Evolutionary conservation across 495 filamentous ascomycete genomes (phyloP).

Genomic region (Cenococcum geophilum): DNA sequence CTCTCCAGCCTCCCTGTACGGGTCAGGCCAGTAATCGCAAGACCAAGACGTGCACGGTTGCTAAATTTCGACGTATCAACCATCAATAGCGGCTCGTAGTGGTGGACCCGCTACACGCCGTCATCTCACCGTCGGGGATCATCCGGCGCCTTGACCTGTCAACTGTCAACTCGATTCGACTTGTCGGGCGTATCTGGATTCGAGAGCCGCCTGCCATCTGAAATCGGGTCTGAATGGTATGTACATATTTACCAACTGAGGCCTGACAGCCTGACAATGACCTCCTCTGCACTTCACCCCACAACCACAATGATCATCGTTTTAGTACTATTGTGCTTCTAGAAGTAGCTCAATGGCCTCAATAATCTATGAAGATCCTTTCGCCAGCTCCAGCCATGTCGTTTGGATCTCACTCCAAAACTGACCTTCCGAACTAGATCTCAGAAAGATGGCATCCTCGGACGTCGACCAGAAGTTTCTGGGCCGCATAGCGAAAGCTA

Average conservation of each 20-base stretch:
- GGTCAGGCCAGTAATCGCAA: slow-evolving; percentile 24
- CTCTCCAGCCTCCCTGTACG: slow-evolving; percentile 5
- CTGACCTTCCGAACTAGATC: slow-evolving; percentile 18
- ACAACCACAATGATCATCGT: neutral
- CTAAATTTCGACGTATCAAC: slow-evolving; percentile 17
- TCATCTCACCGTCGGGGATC: slow-evolving; percentile 22
- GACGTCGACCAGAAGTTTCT: slow-evolving; percentile 97
- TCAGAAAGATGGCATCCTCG: slow-evolving; percentile 72
- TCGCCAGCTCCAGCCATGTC: neutral
- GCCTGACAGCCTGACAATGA: neutral
- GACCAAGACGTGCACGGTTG: slow-evolving; percentile 19
- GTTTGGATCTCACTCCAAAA: neutral
- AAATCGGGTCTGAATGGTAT: slow-evolving; percentile 3
- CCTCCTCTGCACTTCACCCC: neutral
- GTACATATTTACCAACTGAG: neutral
- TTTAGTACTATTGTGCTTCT: neutral
- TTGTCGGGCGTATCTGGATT: neutral
- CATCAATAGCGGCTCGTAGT: slow-evolving; percentile 15
- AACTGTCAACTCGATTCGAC: slow-evolving; percentile 2
- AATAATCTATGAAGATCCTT: neutral
- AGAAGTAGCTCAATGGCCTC: neutral
- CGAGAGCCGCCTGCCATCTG: neutral
- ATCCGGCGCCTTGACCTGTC: neutral
- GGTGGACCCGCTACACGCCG: slow-evolving; percentile 14
- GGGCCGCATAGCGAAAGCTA: slow-evolving; percentile 72